Evolutionary conservation across 352 stramenopile genomes (phyloP).

Genomic region (Phytophthora vignae): DNA sequence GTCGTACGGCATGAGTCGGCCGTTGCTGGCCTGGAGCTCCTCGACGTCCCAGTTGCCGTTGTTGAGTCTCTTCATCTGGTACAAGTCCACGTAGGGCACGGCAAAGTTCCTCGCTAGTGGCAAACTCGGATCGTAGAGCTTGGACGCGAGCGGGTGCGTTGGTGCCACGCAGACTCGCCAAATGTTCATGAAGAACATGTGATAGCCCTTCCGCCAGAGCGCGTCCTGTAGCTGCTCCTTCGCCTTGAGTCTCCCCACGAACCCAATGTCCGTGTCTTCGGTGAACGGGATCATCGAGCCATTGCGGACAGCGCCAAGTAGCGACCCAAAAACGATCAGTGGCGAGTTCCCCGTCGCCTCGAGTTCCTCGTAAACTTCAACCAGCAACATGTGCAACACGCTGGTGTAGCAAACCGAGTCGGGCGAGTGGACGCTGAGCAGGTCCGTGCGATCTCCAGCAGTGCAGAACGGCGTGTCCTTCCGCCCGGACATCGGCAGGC

Average conservation of each 20-base stretch:
- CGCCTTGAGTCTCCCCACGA: constrained; percentile 24
- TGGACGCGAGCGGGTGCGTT: constrained; percentile 45
- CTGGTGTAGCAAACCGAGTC: constrained; percentile 56
- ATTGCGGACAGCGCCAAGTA: constrained; percentile 61
- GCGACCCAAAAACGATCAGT: constrained; percentile 49
- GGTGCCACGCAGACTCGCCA: constrained; percentile 53
- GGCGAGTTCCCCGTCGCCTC: constrained; percentile 31
- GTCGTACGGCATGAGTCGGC: constrained; percentile 10
- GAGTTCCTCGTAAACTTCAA: constrained; percentile 63
- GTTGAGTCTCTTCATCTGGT: constrained; percentile 28
- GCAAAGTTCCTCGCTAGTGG: constrained; percentile 13
- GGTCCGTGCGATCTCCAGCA: constrained; percentile 49
- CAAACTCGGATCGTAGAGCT: constrained; percentile 39
- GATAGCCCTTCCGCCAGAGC: constrained; percentile 54
- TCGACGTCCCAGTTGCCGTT: constrained; percentile 31
- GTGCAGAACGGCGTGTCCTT: constrained; percentile 58
- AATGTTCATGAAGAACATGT: constrained; percentile 50
- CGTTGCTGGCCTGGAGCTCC: constrained; percentile 26
- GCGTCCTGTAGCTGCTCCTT: constrained; percentile 17
- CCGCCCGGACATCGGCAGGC: constrained; percentile 55
- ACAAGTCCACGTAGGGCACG: constrained; percentile 53
- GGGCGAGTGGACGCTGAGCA: constrained; percentile 34
- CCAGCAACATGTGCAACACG: constrained; percentile 60
- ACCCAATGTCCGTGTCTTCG: constrained; percentile 60
- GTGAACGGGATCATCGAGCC: constrained; percentile 60